Evolutionary conservation across 2,329 filamentous ascomycete genomes (phyloP).

Genomic region (Aspergillus japonicus): DNA sequence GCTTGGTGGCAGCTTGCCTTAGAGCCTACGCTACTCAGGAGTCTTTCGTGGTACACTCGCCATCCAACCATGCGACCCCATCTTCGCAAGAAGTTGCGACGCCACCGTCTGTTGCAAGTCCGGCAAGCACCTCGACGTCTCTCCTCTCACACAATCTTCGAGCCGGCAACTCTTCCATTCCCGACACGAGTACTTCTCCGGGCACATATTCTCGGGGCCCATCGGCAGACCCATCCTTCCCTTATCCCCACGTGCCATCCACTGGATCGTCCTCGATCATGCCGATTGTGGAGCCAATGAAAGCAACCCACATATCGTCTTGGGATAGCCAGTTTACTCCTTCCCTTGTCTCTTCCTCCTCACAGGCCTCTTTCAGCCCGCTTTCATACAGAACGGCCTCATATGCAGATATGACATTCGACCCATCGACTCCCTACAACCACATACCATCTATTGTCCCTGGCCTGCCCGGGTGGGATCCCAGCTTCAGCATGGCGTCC

Average conservation of each 20-base stretch:
- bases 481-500: constrained; percentile 39
- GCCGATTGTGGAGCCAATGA: constrained; percentile 17
- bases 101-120: constrained; percentile 42
- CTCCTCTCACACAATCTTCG: constrained; percentile 35
- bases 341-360: constrained; percentile 10
- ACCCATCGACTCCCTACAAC: constrained; percentile 42
- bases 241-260: constrained; percentile 25
- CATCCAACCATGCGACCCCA: constrained; percentile 44
- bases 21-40: constrained; percentile 74
- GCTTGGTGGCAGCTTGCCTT: constrained; percentile 79
- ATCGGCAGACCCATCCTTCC: constrained; percentile 32
- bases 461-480: constrained; percentile 44
- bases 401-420: constrained; percentile 30
- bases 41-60: constrained; percentile 52
- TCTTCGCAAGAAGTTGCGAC: constrained; percentile 41
- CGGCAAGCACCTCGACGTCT: constrained; percentile 41
- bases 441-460: constrained; percentile 41
- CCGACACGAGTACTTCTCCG: constrained; percentile 28
- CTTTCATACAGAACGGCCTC: constrained; percentile 21
- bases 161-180: constrained; percentile 27
- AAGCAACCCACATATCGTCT: constrained; percentile 19
- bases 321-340: constrained; percentile 20
- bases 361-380: constrained; percentile 22
- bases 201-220: constrained; percentile 36
- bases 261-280: constrained; percentile 17